Percentiles rank a stretch among this genome's conserved stretches.
These are phyloP conservation scores for Exophiala oligosperma DNA, from an alignment of 2,329 filamentous ascomycete species.

Conservation along the genomic window DNA sequence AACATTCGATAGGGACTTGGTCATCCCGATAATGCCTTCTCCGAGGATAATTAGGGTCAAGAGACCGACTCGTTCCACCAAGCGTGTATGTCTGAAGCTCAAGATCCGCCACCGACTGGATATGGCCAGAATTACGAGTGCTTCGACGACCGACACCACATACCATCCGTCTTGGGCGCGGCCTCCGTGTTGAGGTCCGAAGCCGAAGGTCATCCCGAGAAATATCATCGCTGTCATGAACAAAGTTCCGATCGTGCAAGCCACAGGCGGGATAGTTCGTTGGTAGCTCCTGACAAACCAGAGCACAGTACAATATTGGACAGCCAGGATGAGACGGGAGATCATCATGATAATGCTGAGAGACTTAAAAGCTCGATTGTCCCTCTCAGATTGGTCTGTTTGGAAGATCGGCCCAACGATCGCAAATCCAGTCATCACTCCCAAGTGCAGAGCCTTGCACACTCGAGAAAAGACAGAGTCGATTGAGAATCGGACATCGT, in stretches of 20 bases:
- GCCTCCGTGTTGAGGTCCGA: slow-evolving; percentile 17
- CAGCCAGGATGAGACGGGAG: slow-evolving; percentile 54
- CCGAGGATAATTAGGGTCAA: slow-evolving; percentile 67
- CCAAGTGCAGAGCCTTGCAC: slow-evolving; percentile 61
- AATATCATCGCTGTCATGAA: slow-evolving; percentile 6
- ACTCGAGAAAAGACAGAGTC: slow-evolving; percentile 64
- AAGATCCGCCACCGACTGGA: slow-evolving; percentile 58
- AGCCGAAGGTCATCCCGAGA: slow-evolving; percentile 35
- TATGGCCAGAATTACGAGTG: slow-evolving; percentile 51
- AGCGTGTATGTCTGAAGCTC: slow-evolving; percentile 62
- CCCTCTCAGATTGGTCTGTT: slow-evolving; percentile 40
- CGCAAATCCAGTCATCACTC: slow-evolving; percentile 65
- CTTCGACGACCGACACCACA: slow-evolving; percentile 55
- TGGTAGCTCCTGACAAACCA: slow-evolving; percentile 16
- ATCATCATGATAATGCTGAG: slow-evolving; percentile 48
- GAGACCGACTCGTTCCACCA: slow-evolving; percentile 63
- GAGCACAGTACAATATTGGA: slow-evolving; percentile 51
- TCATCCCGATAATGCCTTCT: slow-evolving; percentile 60
- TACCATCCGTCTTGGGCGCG: slow-evolving; percentile 45
- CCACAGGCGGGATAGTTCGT: slow-evolving; percentile 11
- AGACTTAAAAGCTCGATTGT: slow-evolving; percentile 47
- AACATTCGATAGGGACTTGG: slow-evolving; percentile 32
- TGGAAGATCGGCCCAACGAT: slow-evolving; percentile 54
- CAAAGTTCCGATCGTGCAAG: slow-evolving; percentile 6
- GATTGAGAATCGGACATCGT: slow-evolving; percentile 65